Percentiles rank a stretch among this genome's conserved stretches.
Conservation (phyloP, 345 rosid species). For the Aegle marmelos region DNA sequence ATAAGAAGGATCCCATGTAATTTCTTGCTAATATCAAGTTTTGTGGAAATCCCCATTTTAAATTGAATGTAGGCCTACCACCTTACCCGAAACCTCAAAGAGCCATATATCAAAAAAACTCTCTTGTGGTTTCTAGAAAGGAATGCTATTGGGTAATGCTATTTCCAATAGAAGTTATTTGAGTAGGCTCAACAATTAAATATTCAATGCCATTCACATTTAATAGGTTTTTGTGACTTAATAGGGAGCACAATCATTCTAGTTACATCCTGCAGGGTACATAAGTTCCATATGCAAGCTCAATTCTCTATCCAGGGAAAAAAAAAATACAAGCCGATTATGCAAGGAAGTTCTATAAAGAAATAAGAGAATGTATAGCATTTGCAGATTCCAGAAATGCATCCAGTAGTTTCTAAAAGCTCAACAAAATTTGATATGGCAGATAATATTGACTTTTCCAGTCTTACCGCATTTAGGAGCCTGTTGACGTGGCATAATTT, state of each 20-base stretch:
- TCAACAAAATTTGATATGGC: background rate
- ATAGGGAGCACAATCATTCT: background rate
- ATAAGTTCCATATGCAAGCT: background rate
- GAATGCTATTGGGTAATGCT: background rate
- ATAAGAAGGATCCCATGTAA: background rate
- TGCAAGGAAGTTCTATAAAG: background rate
- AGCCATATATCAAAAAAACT: background rate
- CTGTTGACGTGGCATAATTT: conserved; percentile 66
- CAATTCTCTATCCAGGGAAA: background rate
- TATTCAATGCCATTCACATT: background rate
- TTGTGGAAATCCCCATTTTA: background rate
- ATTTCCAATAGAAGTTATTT: background rate
- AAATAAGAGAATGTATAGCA: background rate
- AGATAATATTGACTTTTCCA: background rate
- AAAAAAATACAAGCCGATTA: background rate
- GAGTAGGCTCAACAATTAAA: background rate
- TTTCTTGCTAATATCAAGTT: background rate
- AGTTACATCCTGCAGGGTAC: background rate
- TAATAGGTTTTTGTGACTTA: background rate
- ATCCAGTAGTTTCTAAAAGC: background rate
- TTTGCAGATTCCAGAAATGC: background rate
- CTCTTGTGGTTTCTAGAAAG: background rate
- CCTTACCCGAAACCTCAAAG: too few species aligned
- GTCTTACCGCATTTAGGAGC: conserved; percentile 69
- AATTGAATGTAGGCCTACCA: background rate